These are phyloP conservation scores for Bolboschoenoplectus hybrid DNA, from an alignment of 202 grass and related monocot species.

Conservation along the genomic window DNA sequence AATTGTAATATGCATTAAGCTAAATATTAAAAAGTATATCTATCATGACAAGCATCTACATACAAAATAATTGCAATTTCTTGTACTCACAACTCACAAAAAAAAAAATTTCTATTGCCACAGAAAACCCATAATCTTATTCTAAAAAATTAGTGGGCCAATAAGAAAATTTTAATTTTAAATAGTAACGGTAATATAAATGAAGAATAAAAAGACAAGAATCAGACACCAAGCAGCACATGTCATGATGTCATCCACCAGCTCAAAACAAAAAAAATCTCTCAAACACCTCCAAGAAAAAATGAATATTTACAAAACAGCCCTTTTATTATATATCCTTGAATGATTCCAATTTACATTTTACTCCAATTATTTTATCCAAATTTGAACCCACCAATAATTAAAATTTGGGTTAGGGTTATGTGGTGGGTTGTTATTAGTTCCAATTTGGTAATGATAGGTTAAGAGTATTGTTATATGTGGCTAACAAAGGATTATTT, in stretches of 20 bases:
- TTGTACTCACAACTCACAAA: neutral
- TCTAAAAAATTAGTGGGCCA: neutral
- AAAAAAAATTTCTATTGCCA: too few species aligned
- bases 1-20: neutral
- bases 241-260: constrained; percentile 29
- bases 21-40: neutral
- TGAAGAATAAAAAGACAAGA: neutral
- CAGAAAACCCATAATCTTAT: neutral
- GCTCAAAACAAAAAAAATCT: neutral
- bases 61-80: neutral
- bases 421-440: constrained; percentile 11
- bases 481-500: neutral
- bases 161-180: constrained; percentile 10
- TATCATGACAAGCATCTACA: neutral
- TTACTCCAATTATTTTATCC: neutral
- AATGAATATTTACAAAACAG: neutral
- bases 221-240: constrained; percentile 20
- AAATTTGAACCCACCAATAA: neutral
- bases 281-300: neutral
- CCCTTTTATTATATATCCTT: neutral
- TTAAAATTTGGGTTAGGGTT: neutral
- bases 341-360: neutral
- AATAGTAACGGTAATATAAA: constrained; percentile 33
- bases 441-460: constrained; percentile 22
- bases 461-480: neutral